Percentiles rank a stretch among this genome's conserved stretches.
These are phyloP conservation scores for Fraxinus platypoda DNA, from an alignment of 305 asterid genomes.

Conservation along the genomic window DNA sequence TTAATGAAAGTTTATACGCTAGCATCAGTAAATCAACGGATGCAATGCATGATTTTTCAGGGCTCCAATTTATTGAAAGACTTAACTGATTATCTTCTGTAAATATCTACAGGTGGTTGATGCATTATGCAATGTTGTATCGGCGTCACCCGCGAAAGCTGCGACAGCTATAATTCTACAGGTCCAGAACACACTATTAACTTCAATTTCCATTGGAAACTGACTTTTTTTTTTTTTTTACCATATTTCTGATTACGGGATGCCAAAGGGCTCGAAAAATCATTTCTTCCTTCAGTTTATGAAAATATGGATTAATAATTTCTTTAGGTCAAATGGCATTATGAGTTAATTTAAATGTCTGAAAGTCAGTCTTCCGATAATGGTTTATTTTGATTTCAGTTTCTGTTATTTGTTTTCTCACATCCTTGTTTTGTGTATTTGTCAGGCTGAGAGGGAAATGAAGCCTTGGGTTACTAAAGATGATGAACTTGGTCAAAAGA, in stretches of 20 bases:
- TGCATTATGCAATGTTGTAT: constrained; percentile 95
- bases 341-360: background rate
- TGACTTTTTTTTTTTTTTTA: too few species aligned
- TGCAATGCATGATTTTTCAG: constrained; percentile 7
- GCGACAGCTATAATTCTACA: constrained; percentile 94
- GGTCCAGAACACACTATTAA: constrained; percentile 47
- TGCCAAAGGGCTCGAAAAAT: background rate
- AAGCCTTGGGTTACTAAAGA: constrained; percentile 97
- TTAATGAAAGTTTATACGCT: constrained; percentile 9
- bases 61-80: background rate
- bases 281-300: background rate
- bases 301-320: background rate
- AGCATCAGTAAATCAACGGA: background rate
- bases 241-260: background rate
- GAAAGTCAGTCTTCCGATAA: background rate
- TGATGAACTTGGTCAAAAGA: constrained; percentile 84
- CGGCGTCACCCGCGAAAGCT: constrained; percentile 95
- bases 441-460: constrained; percentile 95
- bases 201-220: background rate
- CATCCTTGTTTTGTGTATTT: constrained; percentile 37
- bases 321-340: background rate
- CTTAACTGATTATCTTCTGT: background rate
- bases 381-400: constrained; percentile 7
- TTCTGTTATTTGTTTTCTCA: constrained; percentile 37
- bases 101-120: constrained; percentile 70